Percentiles rank a stretch among this genome's conserved stretches.
phyloP scores from a whole-genome alignment of 805 yeast genomes.

The Metschnikowia kofuensis region DNA sequence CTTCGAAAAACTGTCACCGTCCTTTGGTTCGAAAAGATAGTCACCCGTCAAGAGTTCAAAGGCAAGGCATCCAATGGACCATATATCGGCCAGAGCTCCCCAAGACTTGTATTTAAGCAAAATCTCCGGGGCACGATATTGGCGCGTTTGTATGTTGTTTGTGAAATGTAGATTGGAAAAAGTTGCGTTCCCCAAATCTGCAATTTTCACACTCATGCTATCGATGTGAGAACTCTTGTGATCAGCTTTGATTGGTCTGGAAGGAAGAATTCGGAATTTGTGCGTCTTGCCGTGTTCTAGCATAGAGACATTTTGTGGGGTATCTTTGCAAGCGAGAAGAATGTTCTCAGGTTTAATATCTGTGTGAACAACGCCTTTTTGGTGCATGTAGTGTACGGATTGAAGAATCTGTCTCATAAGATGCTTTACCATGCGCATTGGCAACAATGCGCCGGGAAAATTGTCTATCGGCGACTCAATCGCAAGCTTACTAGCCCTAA shows the following conservation, averaged over 20 bases:
- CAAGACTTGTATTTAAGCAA: conserved; percentile 49
- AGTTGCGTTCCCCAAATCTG: conserved; percentile 92
- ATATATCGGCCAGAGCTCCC: conserved; percentile 94
- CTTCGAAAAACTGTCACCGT: conserved; percentile 71
- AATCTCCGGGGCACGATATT: conserved; percentile 88
- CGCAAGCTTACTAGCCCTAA: conserved; percentile 47
- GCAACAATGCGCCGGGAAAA: conserved; percentile 34
- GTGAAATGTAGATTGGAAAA: conserved; percentile 80
- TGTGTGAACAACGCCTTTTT: conserved; percentile 74
- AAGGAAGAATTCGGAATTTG: conserved; percentile 16
- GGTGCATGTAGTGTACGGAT: conserved; percentile 69
- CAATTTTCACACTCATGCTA: conserved; percentile 60
- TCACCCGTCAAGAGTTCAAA: conserved; percentile 95
- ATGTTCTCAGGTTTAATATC: conserved; percentile 73
- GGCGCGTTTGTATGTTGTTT: conserved; percentile 87
- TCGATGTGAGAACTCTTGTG: background rate
- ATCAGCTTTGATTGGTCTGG: conserved; percentile 10
- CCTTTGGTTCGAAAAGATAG: conserved; percentile 86
- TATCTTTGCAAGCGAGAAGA: conserved; percentile 10
- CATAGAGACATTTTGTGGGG: background rate
- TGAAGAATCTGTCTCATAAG: conserved; percentile 74
- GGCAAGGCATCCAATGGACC: conserved; percentile 92
- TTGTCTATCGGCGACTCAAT: background rate
- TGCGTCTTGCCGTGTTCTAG: background rate
- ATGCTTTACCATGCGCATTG: conserved; percentile 71